phyloP scores from a whole-genome alignment of 768 basidiomycete species.

The Mycena filopes region DNA sequence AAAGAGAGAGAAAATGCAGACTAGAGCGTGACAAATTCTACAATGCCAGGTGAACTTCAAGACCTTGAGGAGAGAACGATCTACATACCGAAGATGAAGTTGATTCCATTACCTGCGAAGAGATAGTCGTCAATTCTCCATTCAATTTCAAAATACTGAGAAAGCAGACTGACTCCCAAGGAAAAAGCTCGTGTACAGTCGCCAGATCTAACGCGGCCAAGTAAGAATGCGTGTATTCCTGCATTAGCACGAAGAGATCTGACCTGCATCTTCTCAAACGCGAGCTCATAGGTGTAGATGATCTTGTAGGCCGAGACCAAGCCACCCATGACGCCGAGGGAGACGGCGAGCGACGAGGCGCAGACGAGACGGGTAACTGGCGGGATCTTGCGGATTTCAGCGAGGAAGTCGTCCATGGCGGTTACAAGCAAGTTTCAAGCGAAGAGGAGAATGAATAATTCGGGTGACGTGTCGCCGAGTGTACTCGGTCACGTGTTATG shows the following conservation, averaged over 20 bases:
- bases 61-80: neutral
- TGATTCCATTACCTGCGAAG: constrained; percentile 59
- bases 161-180: constrained; percentile 65
- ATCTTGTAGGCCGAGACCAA: constrained; percentile 64
- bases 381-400: constrained; percentile 84
- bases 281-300: constrained; percentile 60
- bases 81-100: constrained; percentile 62
- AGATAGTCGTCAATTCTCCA: neutral
- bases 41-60: neutral
- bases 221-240: neutral
- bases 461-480: constrained; percentile 17
- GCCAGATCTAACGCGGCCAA: constrained; percentile 66
- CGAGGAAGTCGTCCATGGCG: constrained; percentile 57
- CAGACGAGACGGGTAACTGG: constrained; percentile 82
- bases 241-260: constrained; percentile 12
- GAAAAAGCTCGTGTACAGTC: constrained; percentile 79
- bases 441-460: neutral
- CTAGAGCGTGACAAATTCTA: constrained; percentile 77
- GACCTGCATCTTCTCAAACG: constrained; percentile 66
- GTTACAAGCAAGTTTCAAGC: neutral
- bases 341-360: constrained; percentile 67
- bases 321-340: constrained; percentile 65
- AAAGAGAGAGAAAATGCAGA: constrained; percentile 16
- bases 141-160: neutral
- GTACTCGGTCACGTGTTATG: constrained; percentile 10